Conservation (phyloP, 345 rosid genomes). For the Abelmoschus esculentus region DNA sequence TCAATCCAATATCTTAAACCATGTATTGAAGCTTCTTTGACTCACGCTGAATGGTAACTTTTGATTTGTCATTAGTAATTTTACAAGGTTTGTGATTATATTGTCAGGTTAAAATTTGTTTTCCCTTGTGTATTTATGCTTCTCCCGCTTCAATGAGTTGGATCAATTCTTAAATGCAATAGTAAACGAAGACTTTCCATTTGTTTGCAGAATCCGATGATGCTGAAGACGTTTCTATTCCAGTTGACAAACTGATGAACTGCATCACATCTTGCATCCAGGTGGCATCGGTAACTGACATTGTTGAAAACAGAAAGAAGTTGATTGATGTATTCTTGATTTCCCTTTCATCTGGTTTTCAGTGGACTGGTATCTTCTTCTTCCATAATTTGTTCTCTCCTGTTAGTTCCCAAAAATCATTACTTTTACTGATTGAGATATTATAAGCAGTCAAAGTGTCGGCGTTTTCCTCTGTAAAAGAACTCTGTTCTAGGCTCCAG, state of each 20-base stretch:
- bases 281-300: constrained; percentile 49
- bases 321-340: constrained; percentile 41
- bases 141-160: neutral
- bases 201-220: constrained; percentile 47
- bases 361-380: constrained; percentile 69
- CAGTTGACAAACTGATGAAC: constrained; percentile 60
- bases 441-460: constrained; percentile 66
- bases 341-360: constrained; percentile 60
- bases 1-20: neutral
- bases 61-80: neutral
- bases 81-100: neutral
- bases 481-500: constrained; percentile 60
- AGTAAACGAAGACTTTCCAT: neutral
- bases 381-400: neutral
- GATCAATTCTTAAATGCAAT: neutral
- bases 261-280: constrained; percentile 59
- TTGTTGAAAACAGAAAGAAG: constrained; percentile 45
- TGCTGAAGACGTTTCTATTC: constrained; percentile 39
- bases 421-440: constrained; percentile 13
- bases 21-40: neutral
- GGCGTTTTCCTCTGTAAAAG: constrained; percentile 55
- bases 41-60: neutral
- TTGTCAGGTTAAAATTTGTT: neutral
- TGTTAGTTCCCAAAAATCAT: neutral
- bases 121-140: neutral